A percentile compares a stretch with the other conserved stretches of the same genome.
These are phyloP conservation scores for Wakefieldia striispora DNA, from an alignment of 768 basidiomycete species.

Conservation along the genomic window DNA sequence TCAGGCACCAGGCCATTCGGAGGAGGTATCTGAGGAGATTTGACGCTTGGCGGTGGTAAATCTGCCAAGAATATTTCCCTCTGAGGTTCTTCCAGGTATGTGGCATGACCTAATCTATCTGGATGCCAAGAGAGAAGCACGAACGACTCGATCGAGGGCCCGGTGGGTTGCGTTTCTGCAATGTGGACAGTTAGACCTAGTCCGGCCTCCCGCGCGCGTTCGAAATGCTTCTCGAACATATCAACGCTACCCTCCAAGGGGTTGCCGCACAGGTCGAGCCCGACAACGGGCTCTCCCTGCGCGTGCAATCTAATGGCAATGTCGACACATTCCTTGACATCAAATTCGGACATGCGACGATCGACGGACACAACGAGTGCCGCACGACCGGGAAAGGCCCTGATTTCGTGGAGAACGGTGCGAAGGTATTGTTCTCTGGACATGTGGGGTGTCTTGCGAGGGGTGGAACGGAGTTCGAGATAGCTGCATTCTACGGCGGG, in stretches of 20 bases:
- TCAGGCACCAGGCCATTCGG: constrained; percentile 19
- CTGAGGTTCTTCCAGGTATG: constrained; percentile 66
- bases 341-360: constrained; percentile 55
- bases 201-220: constrained; percentile 54
- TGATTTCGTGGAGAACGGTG: constrained; percentile 63
- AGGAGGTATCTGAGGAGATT: constrained; percentile 20
- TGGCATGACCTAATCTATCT: constrained; percentile 75
- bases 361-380: constrained; percentile 78
- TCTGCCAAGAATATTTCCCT: constrained; percentile 45
- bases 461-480: constrained; percentile 83
- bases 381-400: constrained; percentile 51
- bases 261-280: constrained; percentile 80
- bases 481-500: constrained; percentile 59
- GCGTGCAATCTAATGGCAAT: constrained; percentile 53
- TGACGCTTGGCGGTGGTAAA: constrained; percentile 17
- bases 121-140: constrained; percentile 61
- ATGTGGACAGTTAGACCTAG: constrained; percentile 79
- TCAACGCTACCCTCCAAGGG: constrained; percentile 59
- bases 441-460: constrained; percentile 59
- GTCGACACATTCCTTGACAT: constrained; percentile 53
- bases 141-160: constrained; percentile 59
- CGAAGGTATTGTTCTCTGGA: constrained; percentile 57
- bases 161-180: constrained; percentile 67
- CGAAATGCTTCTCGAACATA: constrained; percentile 49
- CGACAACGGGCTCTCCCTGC: constrained; percentile 64